A percentile compares a stretch with the other conserved stretches of the same genome.
phyloP scores from a whole-genome alignment of 1,284 basidiomycete species.

The Ceratobasidium sp. region DNA sequence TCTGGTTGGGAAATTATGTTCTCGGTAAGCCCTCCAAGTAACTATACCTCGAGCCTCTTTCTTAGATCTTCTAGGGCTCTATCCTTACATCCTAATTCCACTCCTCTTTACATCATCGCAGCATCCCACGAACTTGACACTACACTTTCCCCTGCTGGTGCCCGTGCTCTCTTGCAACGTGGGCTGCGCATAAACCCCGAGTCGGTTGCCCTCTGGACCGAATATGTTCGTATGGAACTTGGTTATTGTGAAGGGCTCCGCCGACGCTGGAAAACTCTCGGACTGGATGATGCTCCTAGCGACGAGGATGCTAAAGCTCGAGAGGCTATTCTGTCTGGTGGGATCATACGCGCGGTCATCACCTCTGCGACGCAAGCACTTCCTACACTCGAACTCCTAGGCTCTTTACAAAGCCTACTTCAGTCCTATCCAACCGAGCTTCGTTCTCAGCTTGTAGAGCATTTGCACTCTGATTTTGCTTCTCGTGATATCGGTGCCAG shows the following conservation, averaged over 20 bases:
- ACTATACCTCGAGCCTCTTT: not conserved
- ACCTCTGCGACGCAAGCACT: slow-evolving; percentile 61
- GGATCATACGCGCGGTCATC: slow-evolving; percentile 77
- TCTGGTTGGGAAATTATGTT: slow-evolving; percentile 82
- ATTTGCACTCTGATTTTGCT: slow-evolving; percentile 66
- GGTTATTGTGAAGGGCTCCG: slow-evolving; percentile 88
- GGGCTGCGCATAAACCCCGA: slow-evolving; percentile 83
- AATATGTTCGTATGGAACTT: slow-evolving; percentile 92
- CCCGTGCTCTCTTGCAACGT: slow-evolving; percentile 86
- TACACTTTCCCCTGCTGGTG: slow-evolving; percentile 77
- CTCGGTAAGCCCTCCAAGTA: slow-evolving; percentile 65
- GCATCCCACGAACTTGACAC: slow-evolving; percentile 87
- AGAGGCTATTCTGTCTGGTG: slow-evolving; percentile 74
- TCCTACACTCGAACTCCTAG: slow-evolving; percentile 71
- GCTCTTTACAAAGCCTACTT: slow-evolving; percentile 67
- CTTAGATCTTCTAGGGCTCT: slow-evolving; percentile 70
- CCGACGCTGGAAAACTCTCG: slow-evolving; percentile 83
- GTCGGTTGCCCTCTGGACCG: slow-evolving; percentile 82
- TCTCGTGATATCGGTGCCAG: slow-evolving; percentile 60
- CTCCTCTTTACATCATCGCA: slow-evolving; percentile 86
- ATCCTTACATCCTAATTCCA: slow-evolving; percentile 85
- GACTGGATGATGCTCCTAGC: slow-evolving; percentile 60
- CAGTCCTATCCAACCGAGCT: slow-evolving; percentile 69
- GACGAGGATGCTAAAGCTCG: slow-evolving; percentile 64
- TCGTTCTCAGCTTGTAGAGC: slow-evolving; percentile 65